Percentiles rank a stretch among this genome's conserved stretches.
These are phyloP conservation scores for Lecanicillium sp. DNA, from an alignment of 2,329 filamentous ascomycete genomes.

Conservation along the genomic window DNA sequence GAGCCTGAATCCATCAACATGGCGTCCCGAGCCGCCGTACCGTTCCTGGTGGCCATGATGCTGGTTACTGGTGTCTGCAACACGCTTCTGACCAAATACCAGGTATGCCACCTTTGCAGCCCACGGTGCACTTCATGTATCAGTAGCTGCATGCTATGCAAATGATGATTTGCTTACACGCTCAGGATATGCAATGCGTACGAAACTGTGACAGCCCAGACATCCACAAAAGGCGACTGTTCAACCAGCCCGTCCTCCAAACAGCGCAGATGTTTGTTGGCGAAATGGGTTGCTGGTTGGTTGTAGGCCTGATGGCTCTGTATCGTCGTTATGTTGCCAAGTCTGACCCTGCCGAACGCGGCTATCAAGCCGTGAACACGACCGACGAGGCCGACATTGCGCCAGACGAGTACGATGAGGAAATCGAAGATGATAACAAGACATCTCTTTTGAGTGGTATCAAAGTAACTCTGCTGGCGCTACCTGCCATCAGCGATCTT, in stretches of 20 bases:
- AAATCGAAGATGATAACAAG: conserved; percentile 27
- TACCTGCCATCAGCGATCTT: conserved; percentile 90
- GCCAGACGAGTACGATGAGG: conserved; percentile 30
- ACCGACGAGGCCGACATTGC: conserved; percentile 33
- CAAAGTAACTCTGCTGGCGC: conserved; percentile 65
- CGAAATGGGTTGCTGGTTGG: conserved; percentile 92
- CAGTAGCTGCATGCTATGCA: background rate
- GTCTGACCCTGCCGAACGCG: conserved; percentile 34
- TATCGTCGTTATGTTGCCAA: conserved; percentile 49
- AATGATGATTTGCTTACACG: too few species aligned
- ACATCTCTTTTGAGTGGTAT: conserved; percentile 59
- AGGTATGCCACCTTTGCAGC: conserved; percentile 45
- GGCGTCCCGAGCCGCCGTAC: conserved; percentile 64
- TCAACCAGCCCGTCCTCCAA: conserved; percentile 94
- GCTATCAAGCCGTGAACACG: conserved; percentile 57
- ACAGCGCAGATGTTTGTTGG: conserved; percentile 98
- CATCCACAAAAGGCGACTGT: conserved; percentile 58
- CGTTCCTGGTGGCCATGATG: conserved; percentile 92
- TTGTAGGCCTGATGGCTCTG: conserved; percentile 63
- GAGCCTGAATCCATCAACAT: conserved; percentile 33
- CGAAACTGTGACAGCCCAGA: conserved; percentile 71
- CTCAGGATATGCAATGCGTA: conserved; percentile 91
- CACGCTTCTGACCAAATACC: conserved; percentile 92
- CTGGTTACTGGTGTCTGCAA: conserved; percentile 93
- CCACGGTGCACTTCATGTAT: background rate